Conservation (phyloP, 164 flowering plant genomes). For the Taxillus chinensis region DNA sequence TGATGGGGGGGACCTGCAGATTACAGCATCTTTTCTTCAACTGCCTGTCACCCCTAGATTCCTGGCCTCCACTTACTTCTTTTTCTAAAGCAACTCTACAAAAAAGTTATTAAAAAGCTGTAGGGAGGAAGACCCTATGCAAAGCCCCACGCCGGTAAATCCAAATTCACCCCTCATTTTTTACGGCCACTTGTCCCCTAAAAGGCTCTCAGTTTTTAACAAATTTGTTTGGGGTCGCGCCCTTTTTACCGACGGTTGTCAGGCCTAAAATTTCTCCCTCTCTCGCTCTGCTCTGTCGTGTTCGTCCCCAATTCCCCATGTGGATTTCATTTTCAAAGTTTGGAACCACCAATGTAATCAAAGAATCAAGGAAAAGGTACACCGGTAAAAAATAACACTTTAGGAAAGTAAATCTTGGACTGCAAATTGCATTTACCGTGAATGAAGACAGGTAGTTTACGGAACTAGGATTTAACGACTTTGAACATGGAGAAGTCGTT, state of each 20-base stretch:
- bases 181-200: constrained; percentile 9
- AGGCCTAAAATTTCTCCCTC: no score
- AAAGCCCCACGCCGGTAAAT: constrained; percentile 6
- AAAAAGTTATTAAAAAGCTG: not conserved
- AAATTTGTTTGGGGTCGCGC: no score
- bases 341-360: no score
- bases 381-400: no score
- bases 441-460: constrained; percentile 4
- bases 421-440: constrained; percentile 10
- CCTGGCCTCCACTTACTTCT: constrained; percentile 7
- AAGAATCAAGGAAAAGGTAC: no score
- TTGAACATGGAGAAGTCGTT: constrained; percentile 3
- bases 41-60: constrained; percentile 13
- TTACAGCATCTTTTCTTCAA: constrained; percentile 15
- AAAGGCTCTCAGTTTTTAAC: no score
- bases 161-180: constrained; percentile 9
- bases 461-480: constrained; percentile 6
- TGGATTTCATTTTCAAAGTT: no score
- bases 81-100: constrained; percentile 8
- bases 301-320: no score
- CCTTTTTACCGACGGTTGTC: no score
- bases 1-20: constrained; percentile 1
- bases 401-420: no score
- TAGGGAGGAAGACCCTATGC: not conserved
- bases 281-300: no score